Conservation (phyloP, 176 grass and related monocot species). For the Neostapfia colusana region DNA sequence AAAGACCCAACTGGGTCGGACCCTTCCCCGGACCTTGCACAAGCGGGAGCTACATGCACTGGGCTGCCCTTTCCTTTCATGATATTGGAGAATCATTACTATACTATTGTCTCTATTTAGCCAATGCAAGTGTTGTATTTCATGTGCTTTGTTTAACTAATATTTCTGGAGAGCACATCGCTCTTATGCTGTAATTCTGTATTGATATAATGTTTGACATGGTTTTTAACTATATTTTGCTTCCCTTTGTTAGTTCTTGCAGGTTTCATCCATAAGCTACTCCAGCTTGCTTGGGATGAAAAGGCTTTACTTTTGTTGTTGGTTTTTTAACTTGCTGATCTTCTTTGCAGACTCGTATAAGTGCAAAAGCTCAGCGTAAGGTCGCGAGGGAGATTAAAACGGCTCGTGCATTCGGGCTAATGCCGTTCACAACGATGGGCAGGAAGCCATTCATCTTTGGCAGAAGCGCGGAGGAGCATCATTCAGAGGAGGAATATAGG, state of each 20-base stretch:
- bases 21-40: too few relatives aligned
- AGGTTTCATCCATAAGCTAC: background rate
- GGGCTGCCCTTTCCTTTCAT: too few relatives aligned
- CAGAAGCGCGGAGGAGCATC: conserved; percentile 63
- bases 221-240: background rate
- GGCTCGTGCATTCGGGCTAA: conserved; percentile 71
- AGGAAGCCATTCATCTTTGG: conserved; percentile 72
- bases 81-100: conserved; percentile 1
- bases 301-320: background rate
- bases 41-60: too few relatives aligned
- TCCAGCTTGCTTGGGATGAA: background rate
- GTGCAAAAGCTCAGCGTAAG: conserved; percentile 93
- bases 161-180: background rate
- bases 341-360: conserved; percentile 70
- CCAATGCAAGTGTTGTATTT: background rate
- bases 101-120: background rate
- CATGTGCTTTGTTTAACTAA: background rate
- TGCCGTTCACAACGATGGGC: conserved; percentile 97
- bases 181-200: background rate
- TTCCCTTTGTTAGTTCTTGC: background rate
- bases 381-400: conserved; percentile 95
- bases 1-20: background rate
- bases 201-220: background rate
- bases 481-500: conserved; percentile 44
- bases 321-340: background rate